These are phyloP conservation scores for Xylaria palmicola DNA, from an alignment of 495 filamentous ascomycete species.

Conservation along the genomic window DNA sequence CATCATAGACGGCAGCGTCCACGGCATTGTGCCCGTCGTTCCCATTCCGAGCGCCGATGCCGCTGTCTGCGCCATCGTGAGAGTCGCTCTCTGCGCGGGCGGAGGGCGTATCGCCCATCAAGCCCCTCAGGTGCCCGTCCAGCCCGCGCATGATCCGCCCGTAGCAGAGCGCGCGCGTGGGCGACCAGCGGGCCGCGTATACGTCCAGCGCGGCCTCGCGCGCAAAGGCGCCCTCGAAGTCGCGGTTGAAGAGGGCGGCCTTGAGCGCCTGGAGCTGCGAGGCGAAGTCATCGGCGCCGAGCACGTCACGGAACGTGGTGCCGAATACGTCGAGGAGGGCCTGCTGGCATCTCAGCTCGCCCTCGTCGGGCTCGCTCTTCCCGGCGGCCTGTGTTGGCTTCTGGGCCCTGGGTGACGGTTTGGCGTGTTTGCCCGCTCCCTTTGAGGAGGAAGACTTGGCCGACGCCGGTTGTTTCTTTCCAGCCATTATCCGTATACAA, in stretches of 20 bases:
- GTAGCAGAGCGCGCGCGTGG: constrained; percentile 79
- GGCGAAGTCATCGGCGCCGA: constrained; percentile 36
- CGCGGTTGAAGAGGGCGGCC: constrained; percentile 74
- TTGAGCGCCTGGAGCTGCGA: constrained; percentile 76
- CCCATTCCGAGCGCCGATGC: neutral
- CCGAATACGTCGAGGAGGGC: constrained; percentile 75
- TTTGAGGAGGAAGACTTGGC: neutral
- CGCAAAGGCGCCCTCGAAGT: constrained; percentile 80
- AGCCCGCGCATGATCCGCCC: constrained; percentile 58
- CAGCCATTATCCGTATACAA: neutral
- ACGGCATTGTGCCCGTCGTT: neutral
- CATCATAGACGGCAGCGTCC: neutral
- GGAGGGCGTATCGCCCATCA: neutral
- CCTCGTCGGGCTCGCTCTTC: neutral
- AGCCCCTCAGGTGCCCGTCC: constrained; percentile 34
- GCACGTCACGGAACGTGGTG: constrained; percentile 52
- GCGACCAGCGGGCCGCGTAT: constrained; percentile 87
- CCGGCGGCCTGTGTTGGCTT: neutral
- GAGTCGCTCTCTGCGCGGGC: neutral
- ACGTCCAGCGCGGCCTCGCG: constrained; percentile 63
- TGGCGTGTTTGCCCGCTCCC: neutral
- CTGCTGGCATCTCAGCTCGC: constrained; percentile 62
- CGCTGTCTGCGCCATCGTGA: neutral
- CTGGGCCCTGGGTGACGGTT: neutral
- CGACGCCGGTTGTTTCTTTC: neutral